A percentile compares a stretch with the other conserved stretches of the same genome.
Evolutionary conservation across 2,329 filamentous ascomycete genomes (phyloP).

Genomic region (Neopestalotiopsis sp.): DNA sequence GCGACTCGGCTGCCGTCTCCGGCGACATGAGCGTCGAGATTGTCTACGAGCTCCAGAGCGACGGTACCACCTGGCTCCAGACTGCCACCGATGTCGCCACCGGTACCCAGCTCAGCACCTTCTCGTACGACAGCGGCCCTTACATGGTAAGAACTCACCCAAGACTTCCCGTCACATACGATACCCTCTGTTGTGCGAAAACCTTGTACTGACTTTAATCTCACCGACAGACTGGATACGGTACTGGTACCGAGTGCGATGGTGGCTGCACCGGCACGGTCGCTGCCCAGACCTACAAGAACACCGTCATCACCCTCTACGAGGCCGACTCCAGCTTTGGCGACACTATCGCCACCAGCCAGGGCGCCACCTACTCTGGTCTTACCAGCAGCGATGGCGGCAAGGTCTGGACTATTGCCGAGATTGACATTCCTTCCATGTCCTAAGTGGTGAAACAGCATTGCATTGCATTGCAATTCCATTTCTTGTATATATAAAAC

Average conservation of each 20-base stretch:
- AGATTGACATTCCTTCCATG: constrained; percentile 12
- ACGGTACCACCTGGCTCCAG: constrained; percentile 13
- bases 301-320: constrained; percentile 15
- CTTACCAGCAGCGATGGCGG: neutral
- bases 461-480: too few relatives aligned
- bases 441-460: neutral
- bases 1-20: constrained; percentile 2
- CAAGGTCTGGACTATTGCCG: constrained; percentile 12
- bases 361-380: constrained; percentile 15
- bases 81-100: constrained; percentile 14
- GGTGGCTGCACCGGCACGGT: constrained; percentile 15
- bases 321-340: constrained; percentile 10
- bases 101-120: constrained; percentile 10
- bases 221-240: constrained; percentile 10
- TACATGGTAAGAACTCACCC: constrained; percentile 9
- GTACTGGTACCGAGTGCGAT: constrained; percentile 16
- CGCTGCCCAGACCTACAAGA: constrained; percentile 14
- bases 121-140: constrained; percentile 13
- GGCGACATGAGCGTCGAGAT: constrained; percentile 15
- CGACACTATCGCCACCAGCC: constrained; percentile 13
- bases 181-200: too few relatives aligned
- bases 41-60: constrained; percentile 13
- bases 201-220: neutral
- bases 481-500: constrained; percentile 10
- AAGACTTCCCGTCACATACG: too few relatives aligned